These are phyloP conservation scores for Mitragyna speciosa DNA, from an alignment of 257 asterid species.

Conservation along the genomic window DNA sequence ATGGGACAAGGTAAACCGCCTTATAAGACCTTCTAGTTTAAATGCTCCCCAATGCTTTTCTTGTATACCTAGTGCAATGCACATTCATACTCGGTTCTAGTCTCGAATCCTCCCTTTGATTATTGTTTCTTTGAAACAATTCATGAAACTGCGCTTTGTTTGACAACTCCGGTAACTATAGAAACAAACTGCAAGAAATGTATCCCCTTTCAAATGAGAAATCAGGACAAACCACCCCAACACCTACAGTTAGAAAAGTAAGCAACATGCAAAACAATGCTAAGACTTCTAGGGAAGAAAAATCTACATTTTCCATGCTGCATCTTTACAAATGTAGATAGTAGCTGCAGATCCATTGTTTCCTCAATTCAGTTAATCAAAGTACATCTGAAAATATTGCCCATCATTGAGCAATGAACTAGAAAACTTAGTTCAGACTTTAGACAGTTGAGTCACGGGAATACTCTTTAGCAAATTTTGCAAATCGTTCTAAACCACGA, in stretches of 20 bases:
- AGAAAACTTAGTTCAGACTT: background rate
- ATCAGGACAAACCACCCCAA: background rate
- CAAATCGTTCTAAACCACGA: constrained; percentile 63
- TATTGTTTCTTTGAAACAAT: background rate
- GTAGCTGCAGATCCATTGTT: background rate
- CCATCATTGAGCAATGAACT: background rate
- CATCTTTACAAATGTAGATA: background rate
- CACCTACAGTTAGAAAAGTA: background rate
- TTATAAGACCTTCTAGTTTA: no score
- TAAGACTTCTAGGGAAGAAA: background rate
- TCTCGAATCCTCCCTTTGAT: background rate
- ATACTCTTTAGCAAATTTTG: constrained; percentile 52
- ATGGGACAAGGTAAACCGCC: no score
- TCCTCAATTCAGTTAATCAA: background rate
- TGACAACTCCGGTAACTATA: background rate
- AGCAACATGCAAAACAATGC: background rate
- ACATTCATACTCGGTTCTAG: background rate
- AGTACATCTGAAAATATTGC: background rate
- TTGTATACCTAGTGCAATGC: background rate
- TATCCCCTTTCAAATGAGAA: background rate
- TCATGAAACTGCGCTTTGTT: background rate
- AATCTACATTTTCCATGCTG: background rate
- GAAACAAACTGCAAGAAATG: background rate
- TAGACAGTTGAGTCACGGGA: constrained; percentile 47
- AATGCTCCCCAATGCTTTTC: background rate